Evolutionary conservation across 495 filamentous ascomycete species (phyloP).

Genomic region (Lophiostoma macrostomum): DNA sequence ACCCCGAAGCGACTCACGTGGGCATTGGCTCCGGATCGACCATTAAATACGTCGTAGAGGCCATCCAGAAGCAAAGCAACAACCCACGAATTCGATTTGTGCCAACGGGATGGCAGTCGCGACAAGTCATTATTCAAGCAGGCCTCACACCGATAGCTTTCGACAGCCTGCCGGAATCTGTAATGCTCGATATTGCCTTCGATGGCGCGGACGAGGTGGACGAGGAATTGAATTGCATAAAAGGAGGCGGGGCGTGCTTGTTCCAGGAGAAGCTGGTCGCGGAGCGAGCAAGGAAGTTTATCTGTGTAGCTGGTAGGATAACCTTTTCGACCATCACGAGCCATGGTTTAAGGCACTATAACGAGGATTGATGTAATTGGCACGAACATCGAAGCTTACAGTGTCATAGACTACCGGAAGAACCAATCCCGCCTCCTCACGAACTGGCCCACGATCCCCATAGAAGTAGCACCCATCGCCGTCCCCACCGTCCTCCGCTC

Average conservation of each 20-base stretch:
- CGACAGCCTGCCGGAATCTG: conserved; percentile 61
- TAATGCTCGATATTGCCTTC: conserved; percentile 75
- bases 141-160: conserved; percentile 75
- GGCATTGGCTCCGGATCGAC: conserved; percentile 94
- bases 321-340: too few species aligned
- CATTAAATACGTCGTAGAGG: conserved; percentile 92
- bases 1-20: conserved; percentile 64
- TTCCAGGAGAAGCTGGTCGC: conserved; percentile 98
- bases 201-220: conserved; percentile 98
- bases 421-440: conserved; percentile 73
- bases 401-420: conserved; percentile 89
- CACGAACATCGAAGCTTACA: too few species aligned
- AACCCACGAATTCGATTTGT: conserved; percentile 58
- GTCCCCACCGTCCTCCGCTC: conserved; percentile 65
- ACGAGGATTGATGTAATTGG: too few species aligned
- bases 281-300: conserved; percentile 76
- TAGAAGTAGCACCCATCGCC: conserved; percentile 87
- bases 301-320: conserved; percentile 79
- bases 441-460: conserved; percentile 78
- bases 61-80: conserved; percentile 62
- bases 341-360: too few species aligned
- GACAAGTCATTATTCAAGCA: conserved; percentile 72
- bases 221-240: conserved; percentile 91
- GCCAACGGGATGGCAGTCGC: conserved; percentile 87
- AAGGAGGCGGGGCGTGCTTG: conserved; percentile 92